Percentiles rank a stretch among this genome's conserved stretches.
phyloP scores from a whole-genome alignment of 2,329 filamentous ascomycete species.

The Colletotrichum trifolii region DNA sequence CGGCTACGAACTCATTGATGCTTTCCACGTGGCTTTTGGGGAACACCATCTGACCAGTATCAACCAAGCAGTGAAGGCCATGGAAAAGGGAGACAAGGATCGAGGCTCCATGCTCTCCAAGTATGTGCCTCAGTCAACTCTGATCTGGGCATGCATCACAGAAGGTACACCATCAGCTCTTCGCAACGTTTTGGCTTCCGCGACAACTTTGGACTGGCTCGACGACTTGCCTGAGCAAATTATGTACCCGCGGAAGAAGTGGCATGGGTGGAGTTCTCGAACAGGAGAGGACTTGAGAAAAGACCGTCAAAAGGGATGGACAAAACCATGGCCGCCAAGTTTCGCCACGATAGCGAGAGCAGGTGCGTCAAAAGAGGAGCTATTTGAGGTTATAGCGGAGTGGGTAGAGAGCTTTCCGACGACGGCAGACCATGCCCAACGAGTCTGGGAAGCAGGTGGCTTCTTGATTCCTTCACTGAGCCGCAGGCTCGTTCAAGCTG shows the following conservation, averaged over 20 bases:
- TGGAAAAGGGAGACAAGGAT: background rate
- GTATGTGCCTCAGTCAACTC: background rate
- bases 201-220: slow-evolving; percentile 1
- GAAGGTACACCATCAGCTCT: background rate
- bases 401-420: background rate
- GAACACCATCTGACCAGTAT: slow-evolving; percentile 3
- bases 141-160: slow-evolving; percentile 13
- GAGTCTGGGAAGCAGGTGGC: slow-evolving; percentile 3
- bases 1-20: background rate
- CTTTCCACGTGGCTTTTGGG: slow-evolving; percentile 7
- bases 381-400: background rate
- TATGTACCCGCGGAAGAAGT: background rate
- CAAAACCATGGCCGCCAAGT: slow-evolving; percentile 1
- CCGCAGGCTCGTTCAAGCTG: background rate
- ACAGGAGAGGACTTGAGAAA: slow-evolving; percentile 6
- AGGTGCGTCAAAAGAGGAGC: background rate
- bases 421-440: background rate
- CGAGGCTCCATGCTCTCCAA: background rate
- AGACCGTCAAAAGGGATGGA: background rate
- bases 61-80: slow-evolving; percentile 3
- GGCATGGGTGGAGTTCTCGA: slow-evolving; percentile 3
- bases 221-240: slow-evolving; percentile 4
- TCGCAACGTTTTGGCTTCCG: background rate
- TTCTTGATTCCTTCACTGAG: background rate
- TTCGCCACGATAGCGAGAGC: background rate